Percentiles rank a stretch among this genome's conserved stretches.
These are phyloP conservation scores for Meredithiella fracta DNA, from an alignment of 2,329 filamentous ascomycete species.

Conservation along the genomic window DNA sequence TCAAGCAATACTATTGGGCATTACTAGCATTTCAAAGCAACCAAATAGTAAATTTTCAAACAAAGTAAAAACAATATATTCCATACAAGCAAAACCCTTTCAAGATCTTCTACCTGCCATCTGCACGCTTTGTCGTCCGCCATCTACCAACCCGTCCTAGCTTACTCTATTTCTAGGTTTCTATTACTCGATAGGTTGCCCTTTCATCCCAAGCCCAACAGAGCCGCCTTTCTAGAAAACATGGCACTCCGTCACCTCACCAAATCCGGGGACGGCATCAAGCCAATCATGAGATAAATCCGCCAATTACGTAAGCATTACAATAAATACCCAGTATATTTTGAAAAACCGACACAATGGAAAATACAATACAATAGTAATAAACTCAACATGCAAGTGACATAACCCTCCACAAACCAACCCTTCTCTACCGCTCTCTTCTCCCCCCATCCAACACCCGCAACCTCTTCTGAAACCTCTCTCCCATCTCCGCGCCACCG, in stretches of 20 bases:
- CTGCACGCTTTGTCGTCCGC: neutral
- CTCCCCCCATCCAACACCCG: conserved; percentile 36
- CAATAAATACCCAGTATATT: neutral
- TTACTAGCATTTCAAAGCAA: too few relatives aligned
- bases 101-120: neutral
- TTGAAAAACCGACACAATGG: neutral
- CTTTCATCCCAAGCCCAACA: neutral
- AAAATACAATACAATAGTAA: neutral
- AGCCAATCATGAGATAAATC: neutral
- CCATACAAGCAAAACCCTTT: too few relatives aligned
- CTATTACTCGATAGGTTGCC: conserved; percentile 11
- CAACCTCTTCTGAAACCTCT: conserved; percentile 55
- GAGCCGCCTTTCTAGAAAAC: neutral
- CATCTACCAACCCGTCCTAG: neutral
- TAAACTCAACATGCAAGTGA: neutral
- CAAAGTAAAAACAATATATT: too few relatives aligned
- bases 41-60: too few relatives aligned
- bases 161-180: conserved; percentile 2
- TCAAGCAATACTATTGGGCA: too few relatives aligned
- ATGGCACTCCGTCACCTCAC: neutral
- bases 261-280: neutral
- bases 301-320: neutral
- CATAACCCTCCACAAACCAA: conserved; percentile 14
- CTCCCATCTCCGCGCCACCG: conserved; percentile 50
- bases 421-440: conserved; percentile 22